Evolutionary conservation across 2,329 filamentous ascomycete genomes (phyloP).

Genomic region (Endothia cerciana): DNA sequence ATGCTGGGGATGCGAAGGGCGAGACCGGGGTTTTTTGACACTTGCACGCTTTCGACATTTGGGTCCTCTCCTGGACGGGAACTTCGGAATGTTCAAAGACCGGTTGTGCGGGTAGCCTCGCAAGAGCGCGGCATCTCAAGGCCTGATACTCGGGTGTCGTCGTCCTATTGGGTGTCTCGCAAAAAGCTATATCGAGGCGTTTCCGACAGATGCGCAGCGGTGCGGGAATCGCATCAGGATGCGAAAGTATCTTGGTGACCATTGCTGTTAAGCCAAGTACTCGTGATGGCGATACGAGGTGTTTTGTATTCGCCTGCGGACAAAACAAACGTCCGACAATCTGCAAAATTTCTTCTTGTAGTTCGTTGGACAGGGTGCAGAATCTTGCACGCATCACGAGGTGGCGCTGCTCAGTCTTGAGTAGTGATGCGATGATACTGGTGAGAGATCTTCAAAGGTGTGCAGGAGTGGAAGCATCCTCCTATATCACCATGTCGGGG

Average conservation of each 20-base stretch:
- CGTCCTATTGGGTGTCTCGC: neutral
- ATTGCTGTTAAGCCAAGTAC: neutral
- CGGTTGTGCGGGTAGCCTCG: constrained; percentile 13
- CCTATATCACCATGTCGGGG: neutral
- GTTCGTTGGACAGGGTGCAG: neutral
- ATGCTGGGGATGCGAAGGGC: neutral
- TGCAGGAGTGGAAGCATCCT: neutral
- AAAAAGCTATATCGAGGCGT: neutral
- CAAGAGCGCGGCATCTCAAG: constrained; percentile 7
- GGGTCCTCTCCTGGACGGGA: neutral
- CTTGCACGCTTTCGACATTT: constrained; percentile 1
- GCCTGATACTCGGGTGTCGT: neutral
- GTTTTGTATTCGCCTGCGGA: neutral
- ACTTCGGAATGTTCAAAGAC: neutral
- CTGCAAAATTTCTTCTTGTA: neutral
- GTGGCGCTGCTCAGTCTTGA: neutral
- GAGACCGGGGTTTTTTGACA: constrained; percentile 6
- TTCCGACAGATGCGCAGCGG: constrained; percentile 6
- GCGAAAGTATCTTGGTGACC: neutral
- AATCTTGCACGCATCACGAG: neutral
- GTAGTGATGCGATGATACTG: neutral
- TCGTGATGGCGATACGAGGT: neutral
- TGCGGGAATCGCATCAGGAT: constrained; percentile 12
- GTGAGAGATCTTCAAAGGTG: neutral
- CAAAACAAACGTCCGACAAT: neutral